Evolutionary conservation across 2,329 filamentous ascomycete species (phyloP), one percentile per base, ranked within the genome.

Genomic region (Xylaria sp.): DNA sequence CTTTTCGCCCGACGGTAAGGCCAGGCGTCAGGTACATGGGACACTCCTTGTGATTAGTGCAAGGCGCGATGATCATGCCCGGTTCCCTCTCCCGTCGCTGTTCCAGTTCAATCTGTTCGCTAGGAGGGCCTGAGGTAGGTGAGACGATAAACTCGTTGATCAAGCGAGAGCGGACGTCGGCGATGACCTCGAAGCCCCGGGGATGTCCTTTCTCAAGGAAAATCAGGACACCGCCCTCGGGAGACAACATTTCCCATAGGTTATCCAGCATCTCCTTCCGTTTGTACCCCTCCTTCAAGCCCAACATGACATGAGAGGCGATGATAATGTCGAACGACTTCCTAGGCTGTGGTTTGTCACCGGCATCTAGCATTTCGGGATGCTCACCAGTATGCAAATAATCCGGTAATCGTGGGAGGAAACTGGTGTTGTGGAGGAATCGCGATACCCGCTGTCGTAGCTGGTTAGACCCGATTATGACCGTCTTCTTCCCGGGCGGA

Each of bases 271-370:
- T 80, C 29, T 88, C 83, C 66, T 90, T 92, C 42, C 92, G 88
- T 65, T 89, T 78, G 65, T 87, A 90, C 9, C 89, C 87, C 68
- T 93, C 88, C 55, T 87, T 84, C 3, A 94, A 72, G 1, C 86
- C 83, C 72, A 95, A 87, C 19, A 99, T 79, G 3, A 87, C 82
- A 68, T 99, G 91, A 1, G 92, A 90, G 1, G 92, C 92, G 60
- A 99, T 87, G 62, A 99, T 91, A 4, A 99, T 74, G 67, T 99
- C 94, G 70, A 88, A 97, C 40, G 85, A 82, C 73, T 97, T 97
- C 56, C 88, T 83, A 2, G 81, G 78, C 17, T 81, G 79, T 5
- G 81, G 77, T 7, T 76, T 69, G 24, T 76, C 71, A 18, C 81
- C 78, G 18, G 83, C 82, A 51, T 90, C 83, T 4, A 90, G 69